phyloP scores from a whole-genome alignment of 2,329 filamentous ascomycete genomes.

The Berkeleyomyces rouxiae region DNA sequence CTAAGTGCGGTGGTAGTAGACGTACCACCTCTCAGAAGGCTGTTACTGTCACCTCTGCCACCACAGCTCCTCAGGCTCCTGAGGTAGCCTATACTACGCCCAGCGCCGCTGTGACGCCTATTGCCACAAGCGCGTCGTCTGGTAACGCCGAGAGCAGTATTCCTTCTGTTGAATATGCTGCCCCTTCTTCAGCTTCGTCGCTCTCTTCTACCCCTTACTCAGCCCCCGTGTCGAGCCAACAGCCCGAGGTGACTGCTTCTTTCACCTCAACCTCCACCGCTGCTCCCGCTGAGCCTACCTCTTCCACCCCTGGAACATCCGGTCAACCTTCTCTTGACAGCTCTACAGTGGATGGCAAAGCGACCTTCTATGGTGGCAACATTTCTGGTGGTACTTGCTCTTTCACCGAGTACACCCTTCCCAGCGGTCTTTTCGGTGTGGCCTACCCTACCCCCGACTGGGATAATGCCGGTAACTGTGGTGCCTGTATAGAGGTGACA shows the following conservation, averaged over 20 bases:
- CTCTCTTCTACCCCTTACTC: neutral
- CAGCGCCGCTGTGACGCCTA: neutral
- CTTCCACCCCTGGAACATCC: neutral
- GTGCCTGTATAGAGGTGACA: conserved; percentile 43
- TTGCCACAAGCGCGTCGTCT: neutral
- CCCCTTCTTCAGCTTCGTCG: neutral
- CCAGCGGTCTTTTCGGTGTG: conserved; percentile 40
- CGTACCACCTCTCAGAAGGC: neutral
- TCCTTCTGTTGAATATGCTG: neutral
- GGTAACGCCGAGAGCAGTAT: neutral
- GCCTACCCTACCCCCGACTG: conserved; percentile 44
- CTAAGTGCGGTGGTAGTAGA: neutral
- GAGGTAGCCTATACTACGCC: neutral
- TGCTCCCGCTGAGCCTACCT: neutral
- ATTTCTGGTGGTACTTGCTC: conserved; percentile 44
- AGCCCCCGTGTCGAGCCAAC: neutral
- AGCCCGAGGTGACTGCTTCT: neutral
- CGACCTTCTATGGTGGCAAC: conserved; percentile 39
- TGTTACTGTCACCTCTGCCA: neutral
- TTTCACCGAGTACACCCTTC: conserved; percentile 46
- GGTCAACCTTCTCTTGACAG: neutral
- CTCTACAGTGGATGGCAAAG: neutral
- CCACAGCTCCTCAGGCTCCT: neutral
- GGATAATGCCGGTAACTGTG: conserved; percentile 39
- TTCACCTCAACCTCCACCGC: neutral